A percentile compares a stretch with the other conserved stretches of the same genome.
These are phyloP conservation scores for Begonia masoniana DNA, from an alignment of 306 rosid genomes.

Conservation along the genomic window DNA sequence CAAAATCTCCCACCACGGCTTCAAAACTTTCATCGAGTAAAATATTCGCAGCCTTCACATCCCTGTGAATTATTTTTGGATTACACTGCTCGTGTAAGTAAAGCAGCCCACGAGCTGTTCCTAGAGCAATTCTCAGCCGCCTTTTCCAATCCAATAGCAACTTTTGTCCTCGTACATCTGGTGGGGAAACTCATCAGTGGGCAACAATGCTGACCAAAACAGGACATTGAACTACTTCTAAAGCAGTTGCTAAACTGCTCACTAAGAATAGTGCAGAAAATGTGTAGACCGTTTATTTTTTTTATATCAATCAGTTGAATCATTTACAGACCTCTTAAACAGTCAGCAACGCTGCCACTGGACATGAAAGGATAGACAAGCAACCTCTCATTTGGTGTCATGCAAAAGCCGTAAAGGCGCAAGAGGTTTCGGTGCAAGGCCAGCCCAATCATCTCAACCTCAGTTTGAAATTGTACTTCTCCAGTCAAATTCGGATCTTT, in stretches of 20 bases:
- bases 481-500: slow-evolving; percentile 93
- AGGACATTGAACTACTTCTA: too few species aligned
- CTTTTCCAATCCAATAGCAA: slow-evolving; percentile 88
- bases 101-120: slow-evolving; percentile 85
- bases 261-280: too few species aligned
- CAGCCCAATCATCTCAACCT: slow-evolving; percentile 96
- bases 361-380: slow-evolving; percentile 93
- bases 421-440: slow-evolving; percentile 91
- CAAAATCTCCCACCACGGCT: too few species aligned
- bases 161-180: slow-evolving; percentile 61
- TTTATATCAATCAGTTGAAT: too few species aligned
- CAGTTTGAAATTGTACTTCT: slow-evolving; percentile 97
- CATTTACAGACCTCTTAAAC: slow-evolving; percentile 75
- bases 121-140: slow-evolving; percentile 57
- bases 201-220: too few species aligned
- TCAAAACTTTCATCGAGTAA: too few species aligned
- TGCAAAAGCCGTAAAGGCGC: slow-evolving; percentile 75
- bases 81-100: slow-evolving; percentile 12
- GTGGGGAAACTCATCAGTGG: not conserved
- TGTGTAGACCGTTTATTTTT: too few species aligned
- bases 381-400: slow-evolving; percentile 78
- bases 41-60: too few species aligned
- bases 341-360: slow-evolving; percentile 94
- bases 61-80: too few species aligned
- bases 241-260: too few species aligned